phyloP scores from a whole-genome alignment of 169 alveolate genomes.

The Sarcocystis neurona region DNA sequence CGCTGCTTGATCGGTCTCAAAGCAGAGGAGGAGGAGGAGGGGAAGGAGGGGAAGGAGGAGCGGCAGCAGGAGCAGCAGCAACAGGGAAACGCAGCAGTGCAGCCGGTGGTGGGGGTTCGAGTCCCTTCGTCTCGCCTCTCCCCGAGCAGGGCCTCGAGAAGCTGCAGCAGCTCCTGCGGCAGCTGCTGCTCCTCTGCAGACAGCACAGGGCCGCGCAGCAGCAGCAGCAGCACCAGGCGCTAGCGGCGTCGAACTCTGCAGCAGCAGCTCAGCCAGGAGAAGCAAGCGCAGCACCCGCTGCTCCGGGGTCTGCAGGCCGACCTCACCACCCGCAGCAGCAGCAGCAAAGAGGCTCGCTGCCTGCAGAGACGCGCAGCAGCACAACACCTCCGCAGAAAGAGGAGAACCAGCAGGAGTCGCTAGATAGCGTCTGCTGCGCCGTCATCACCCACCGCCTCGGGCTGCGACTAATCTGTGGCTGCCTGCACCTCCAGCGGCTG shows the following conservation, averaged over 20 bases:
- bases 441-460: not conserved
- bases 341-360: not conserved
- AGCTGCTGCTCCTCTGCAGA: slow-evolving; percentile 12
- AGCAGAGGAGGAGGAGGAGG: not conserved
- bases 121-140: slow-evolving; percentile 14
- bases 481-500: not conserved
- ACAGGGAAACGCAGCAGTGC: not conserved
- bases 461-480: slow-evolving; percentile 18
- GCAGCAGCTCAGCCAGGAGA: not conserved
- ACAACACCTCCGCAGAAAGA: not conserved
- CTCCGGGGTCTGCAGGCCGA: not conserved
- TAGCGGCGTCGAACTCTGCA: not conserved
- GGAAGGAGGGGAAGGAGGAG: not conserved
- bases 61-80: not conserved
- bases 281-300: not conserved
- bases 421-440: not conserved
- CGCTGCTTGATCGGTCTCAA: not conserved
- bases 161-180: slow-evolving; percentile 26
- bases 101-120: not conserved
- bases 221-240: not conserved
- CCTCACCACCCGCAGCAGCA: not conserved
- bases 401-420: not conserved
- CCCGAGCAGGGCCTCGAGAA: slow-evolving; percentile 10
- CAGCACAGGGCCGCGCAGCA: not conserved
- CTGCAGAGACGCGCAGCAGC: not conserved